phyloP scores from a whole-genome alignment of 768 basidiomycete genomes.

The Vishniacozyma victoriae region DNA sequence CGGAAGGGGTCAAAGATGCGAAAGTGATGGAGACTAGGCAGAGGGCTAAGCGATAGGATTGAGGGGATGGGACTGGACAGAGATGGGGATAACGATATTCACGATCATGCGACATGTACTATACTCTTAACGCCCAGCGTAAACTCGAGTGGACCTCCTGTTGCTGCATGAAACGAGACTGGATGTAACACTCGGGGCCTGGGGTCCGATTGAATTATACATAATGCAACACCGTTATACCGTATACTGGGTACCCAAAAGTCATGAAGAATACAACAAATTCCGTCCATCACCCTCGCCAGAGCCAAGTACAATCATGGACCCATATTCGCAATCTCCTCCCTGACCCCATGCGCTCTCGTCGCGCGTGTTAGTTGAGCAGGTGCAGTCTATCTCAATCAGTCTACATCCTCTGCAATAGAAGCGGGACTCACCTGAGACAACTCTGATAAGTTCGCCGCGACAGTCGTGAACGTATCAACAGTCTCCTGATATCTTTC shows the following conservation, averaged over 20 bases:
- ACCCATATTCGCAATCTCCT: conserved; percentile 26
- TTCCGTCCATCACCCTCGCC: no score
- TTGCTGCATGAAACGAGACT: no score
- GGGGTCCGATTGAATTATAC: no score
- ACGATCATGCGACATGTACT: no score
- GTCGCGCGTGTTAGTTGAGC: conserved; percentile 28
- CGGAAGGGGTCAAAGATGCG: conserved; percentile 23
- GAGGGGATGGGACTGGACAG: neutral
- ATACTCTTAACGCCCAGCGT: no score
- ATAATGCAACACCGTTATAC: no score
- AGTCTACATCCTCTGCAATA: neutral
- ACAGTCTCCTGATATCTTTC: conserved; percentile 30
- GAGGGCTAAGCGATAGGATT: conserved; percentile 32
- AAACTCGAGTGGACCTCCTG: no score
- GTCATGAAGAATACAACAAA: no score
- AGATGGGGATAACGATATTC: no score
- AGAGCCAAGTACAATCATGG: conserved; percentile 8
- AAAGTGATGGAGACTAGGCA: conserved; percentile 31
- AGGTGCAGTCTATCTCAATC: conserved; percentile 21
- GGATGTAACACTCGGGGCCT: no score
- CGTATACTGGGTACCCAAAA: no score
- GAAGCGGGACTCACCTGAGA: conserved; percentile 10
- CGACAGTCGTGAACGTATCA: conserved; percentile 23
- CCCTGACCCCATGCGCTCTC: conserved; percentile 33
- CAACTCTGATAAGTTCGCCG: conserved; percentile 29